Evolutionary conservation across 1,284 basidiomycete species (phyloP), one percentile per base, ranked within the genome.

Genomic region (Tylopilus orsonianus): DNA sequence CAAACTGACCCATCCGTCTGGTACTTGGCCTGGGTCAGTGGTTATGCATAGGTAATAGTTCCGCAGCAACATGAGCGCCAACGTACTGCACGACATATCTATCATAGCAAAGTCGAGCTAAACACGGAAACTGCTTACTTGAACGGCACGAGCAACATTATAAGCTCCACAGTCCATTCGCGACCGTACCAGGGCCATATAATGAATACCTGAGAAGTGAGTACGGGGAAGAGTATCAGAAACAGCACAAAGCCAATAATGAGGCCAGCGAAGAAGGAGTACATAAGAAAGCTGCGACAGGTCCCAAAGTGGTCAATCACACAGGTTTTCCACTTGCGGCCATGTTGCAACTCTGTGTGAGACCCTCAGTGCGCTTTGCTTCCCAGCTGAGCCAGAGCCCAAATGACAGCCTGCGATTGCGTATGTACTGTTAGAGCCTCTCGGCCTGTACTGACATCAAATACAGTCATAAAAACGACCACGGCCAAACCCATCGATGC

Each of bases 161-260:
- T 58, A 23, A 96, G 80, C 52, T 90, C 83, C 19, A 87, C 67
- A 7, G 88, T 87, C 52, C 88, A 56, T 41, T 68, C 83, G 29
- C 77, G 67, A 37, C 90, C 87, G 60, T 93, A 93, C 89, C 90
- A 94, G 33, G 93, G 93, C 87, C 90, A 91, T 67, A 95, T 83
- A 55, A 97, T 75, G 68, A 90, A 94, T 61, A 94, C 79, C 67
- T 97, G 94, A 2, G 87, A 82, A 12, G 88, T 86, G 66, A 92
- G 92, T 2, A 89, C 80, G 58, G 97, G 93, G 70, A 96, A 97
- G 38, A 75, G 81, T 57, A 97, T 95, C 39, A 97, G 79, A 57
- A 71, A 71, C 36, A 86, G 71, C 43, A 92, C 92, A 56, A 83
- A 80, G 56, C 76, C 74, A 64, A 91, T 83, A 60, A 85, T 72